Evolutionary conservation across 1,139 yeast species (phyloP).

Genomic region (Entelexis paramagnoliae): DNA sequence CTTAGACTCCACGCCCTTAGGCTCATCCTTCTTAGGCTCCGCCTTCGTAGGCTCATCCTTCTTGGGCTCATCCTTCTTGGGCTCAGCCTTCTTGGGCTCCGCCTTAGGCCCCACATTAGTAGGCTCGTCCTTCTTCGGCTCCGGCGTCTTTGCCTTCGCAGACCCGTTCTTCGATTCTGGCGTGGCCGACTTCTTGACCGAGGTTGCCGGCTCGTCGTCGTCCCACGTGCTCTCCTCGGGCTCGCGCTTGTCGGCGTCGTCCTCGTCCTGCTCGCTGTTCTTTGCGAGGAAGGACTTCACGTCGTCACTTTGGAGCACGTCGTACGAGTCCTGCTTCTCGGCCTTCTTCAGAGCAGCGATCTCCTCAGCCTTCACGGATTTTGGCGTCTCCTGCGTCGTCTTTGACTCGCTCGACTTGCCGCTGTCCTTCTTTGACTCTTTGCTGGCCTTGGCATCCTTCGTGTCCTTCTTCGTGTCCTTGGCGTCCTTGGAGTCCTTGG

Average conservation of each 20-base stretch:
- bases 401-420: background rate
- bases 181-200: background rate
- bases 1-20: background rate
- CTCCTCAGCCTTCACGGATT: slow-evolving; percentile 22
- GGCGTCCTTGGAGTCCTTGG: background rate
- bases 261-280: slow-evolving; percentile 34
- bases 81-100: slow-evolving; percentile 1
- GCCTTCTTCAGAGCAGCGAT: slow-evolving; percentile 24
- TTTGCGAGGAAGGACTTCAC: slow-evolving; percentile 44
- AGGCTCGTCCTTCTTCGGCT: background rate
- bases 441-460: slow-evolving; percentile 15
- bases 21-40: slow-evolving; percentile 1
- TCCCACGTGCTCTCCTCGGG: slow-evolving; percentile 3
- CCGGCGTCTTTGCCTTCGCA: background rate
- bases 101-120: too few relatives aligned
- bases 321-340: slow-evolving; percentile 37
- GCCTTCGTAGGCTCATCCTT: background rate
- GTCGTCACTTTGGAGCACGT: slow-evolving; percentile 40
- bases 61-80: background rate
- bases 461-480: background rate
- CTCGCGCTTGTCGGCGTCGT: slow-evolving; percentile 29
- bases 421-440: slow-evolving; percentile 1
- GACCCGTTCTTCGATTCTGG: background rate
- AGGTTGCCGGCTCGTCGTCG: background rate
- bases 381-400: slow-evolving; percentile 12